These are phyloP conservation scores for Zarea fungicola DNA, from an alignment of 2,329 filamentous ascomycete species.

Conservation along the genomic window DNA sequence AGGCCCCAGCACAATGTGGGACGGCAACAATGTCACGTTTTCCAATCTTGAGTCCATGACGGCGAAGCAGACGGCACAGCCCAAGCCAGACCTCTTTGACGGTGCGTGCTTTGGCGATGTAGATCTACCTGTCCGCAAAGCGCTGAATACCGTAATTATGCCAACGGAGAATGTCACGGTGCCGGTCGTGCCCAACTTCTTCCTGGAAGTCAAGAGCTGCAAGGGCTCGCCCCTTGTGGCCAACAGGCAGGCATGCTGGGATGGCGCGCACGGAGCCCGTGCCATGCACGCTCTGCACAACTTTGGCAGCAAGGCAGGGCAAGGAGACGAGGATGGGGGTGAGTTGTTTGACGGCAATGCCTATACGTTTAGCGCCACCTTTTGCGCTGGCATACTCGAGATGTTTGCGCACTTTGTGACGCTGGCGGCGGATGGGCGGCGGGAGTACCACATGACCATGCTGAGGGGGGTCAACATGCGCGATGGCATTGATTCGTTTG, in stretches of 20 bases:
- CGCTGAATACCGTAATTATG: not conserved
- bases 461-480: no score
- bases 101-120: slow-evolving; percentile 24
- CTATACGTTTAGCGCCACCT: slow-evolving; percentile 34
- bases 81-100: slow-evolving; percentile 29
- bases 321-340: no score
- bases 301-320: slow-evolving; percentile 25
- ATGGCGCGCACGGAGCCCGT: slow-evolving; percentile 32
- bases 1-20: slow-evolving; percentile 6
- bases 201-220: slow-evolving; percentile 34
- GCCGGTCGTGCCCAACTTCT: slow-evolving; percentile 36
- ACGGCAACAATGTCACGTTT: not conserved
- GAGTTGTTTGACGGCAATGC: slow-evolving; percentile 36
- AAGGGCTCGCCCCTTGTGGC: slow-evolving; percentile 22
- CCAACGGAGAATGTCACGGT: not conserved
- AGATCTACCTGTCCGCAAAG: slow-evolving; percentile 14
- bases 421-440: slow-evolving; percentile 22
- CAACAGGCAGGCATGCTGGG: slow-evolving; percentile 29
- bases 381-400: slow-evolving; percentile 31
- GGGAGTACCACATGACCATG: slow-evolving; percentile 38
- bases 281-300: slow-evolving; percentile 34
- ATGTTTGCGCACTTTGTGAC: slow-evolving; percentile 34
- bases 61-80: slow-evolving; percentile 22
- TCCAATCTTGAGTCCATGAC: slow-evolving; percentile 31
- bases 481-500: no score